Evolutionary conservation across 805 yeast species (phyloP).

Genomic region (Komagataella pseudopastoris): DNA sequence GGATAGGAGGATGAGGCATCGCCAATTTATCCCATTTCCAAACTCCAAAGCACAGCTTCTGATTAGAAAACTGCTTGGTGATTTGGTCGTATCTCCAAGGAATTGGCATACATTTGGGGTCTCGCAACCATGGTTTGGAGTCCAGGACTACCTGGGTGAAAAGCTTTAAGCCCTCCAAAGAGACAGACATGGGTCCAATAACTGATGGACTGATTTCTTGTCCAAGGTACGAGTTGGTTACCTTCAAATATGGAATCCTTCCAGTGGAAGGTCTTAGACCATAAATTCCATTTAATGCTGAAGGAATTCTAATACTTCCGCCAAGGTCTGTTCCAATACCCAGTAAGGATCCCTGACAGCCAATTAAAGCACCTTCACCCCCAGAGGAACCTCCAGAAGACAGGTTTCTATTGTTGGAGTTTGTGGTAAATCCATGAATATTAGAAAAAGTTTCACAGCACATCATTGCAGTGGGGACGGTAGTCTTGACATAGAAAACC

Average conservation of each 20-base stretch:
- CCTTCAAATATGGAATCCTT: constrained; percentile 19
- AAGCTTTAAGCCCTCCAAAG: constrained; percentile 34
- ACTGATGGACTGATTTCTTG: constrained; percentile 46
- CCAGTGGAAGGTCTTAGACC: constrained; percentile 38
- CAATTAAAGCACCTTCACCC: constrained; percentile 51
- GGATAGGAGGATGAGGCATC: constrained; percentile 35
- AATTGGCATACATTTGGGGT: constrained; percentile 27
- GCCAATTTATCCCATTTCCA: constrained; percentile 27
- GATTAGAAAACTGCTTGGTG: neutral
- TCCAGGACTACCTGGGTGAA: constrained; percentile 23
- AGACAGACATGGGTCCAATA: constrained; percentile 39
- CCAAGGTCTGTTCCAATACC: constrained; percentile 59
- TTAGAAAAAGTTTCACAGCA: constrained; percentile 40
- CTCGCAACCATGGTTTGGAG: constrained; percentile 34
- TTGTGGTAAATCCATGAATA: constrained; percentile 35
- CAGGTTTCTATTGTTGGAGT: constrained; percentile 35
- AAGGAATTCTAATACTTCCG: constrained; percentile 47
- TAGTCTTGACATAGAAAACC: constrained; percentile 39
- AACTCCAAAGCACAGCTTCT: constrained; percentile 23
- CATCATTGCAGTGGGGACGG: constrained; percentile 47
- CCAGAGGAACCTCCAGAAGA: constrained; percentile 56
- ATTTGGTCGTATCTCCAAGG: constrained; percentile 24
- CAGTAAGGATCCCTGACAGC: constrained; percentile 38
- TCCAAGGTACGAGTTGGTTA: constrained; percentile 27
- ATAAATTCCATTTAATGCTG: constrained; percentile 41